Percentiles rank a stretch among this genome's conserved stretches.
Conservation (phyloP, 106 monocot genomes). For the Dendrobium chrysotoxum region DNA sequence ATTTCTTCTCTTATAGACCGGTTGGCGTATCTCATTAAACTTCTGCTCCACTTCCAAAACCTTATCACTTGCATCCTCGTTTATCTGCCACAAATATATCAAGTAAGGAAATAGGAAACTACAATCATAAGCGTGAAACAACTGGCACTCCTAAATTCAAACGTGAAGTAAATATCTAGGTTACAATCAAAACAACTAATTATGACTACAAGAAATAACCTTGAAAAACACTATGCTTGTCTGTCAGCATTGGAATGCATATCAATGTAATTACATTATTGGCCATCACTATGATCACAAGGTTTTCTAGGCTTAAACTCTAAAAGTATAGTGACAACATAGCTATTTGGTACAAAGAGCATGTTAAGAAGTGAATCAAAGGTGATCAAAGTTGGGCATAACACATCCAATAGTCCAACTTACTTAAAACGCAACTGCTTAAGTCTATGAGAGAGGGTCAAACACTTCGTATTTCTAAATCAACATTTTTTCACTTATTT, state of each 20-base stretch:
- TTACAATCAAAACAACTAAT: neutral
- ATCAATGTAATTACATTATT: too few relatives aligned
- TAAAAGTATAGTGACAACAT: too few relatives aligned
- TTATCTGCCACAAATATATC: conserved; percentile 33
- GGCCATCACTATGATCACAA: too few relatives aligned
- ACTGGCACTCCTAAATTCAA: neutral
- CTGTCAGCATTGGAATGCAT: too few relatives aligned
- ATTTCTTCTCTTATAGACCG: conserved; percentile 60
- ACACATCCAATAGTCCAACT: neutral
- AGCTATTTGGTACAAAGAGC: too few relatives aligned
- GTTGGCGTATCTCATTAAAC: conserved; percentile 86
- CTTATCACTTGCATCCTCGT: conserved; percentile 95
- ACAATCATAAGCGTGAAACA: neutral
- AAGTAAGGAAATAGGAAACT: neutral
- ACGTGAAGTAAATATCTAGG: neutral
- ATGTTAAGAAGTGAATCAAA: too few relatives aligned
- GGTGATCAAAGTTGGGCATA: neutral
- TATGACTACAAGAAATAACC: neutral
- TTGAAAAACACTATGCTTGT: too few relatives aligned
- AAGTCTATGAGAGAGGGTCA: neutral
- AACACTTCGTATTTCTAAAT: neutral
- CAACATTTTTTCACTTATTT: neutral
- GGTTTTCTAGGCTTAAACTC: too few relatives aligned
- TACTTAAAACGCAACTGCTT: neutral
- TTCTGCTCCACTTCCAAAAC: conserved; percentile 96